Evolutionary conservation across 257 asterid genomes (phyloP).

Genomic region (Penstemon davidsonii): DNA sequence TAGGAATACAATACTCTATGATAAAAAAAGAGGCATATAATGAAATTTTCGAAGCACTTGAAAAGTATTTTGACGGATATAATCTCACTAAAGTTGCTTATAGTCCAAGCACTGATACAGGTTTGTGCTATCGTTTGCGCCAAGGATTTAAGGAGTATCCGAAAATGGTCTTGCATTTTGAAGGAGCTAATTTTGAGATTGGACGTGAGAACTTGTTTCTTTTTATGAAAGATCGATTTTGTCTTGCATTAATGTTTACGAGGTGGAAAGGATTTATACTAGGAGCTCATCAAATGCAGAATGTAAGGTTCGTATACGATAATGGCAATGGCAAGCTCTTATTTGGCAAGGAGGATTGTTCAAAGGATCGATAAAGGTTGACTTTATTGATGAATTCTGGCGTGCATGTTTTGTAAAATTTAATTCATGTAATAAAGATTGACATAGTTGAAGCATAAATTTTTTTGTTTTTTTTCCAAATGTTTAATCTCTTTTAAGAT

Average conservation of each 20-base stretch:
- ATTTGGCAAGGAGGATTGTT: conserved; percentile 18
- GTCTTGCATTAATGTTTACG: not conserved
- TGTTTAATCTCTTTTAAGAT: too few relatives aligned
- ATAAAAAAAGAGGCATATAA: not conserved
- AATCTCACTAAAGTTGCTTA: not conserved
- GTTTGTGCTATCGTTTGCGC: conserved; percentile 6
- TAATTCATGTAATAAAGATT: too few relatives aligned
- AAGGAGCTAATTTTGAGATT: conserved; percentile 6
- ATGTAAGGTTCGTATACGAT: conserved; percentile 24
- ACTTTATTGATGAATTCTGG: not conserved
- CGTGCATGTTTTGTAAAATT: too few relatives aligned
- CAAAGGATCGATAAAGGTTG: conserved; percentile 1
- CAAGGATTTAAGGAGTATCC: not conserved
- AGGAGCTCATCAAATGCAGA: conserved; percentile 19
- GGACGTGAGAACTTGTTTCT: not conserved
- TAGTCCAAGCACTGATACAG: not conserved
- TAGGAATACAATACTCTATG: not conserved
- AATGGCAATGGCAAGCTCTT: not conserved
- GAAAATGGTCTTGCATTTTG: conserved; percentile 10
- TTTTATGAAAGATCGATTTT: not conserved
- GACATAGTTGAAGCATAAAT: too few relatives aligned
- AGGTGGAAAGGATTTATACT: not conserved
- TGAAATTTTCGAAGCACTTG: not conserved
- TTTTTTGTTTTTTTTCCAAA: too few relatives aligned
- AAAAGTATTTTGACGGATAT: conserved; percentile 1